Conservation (phyloP, 148 eudicot species). For the Cornus florida region DNA sequence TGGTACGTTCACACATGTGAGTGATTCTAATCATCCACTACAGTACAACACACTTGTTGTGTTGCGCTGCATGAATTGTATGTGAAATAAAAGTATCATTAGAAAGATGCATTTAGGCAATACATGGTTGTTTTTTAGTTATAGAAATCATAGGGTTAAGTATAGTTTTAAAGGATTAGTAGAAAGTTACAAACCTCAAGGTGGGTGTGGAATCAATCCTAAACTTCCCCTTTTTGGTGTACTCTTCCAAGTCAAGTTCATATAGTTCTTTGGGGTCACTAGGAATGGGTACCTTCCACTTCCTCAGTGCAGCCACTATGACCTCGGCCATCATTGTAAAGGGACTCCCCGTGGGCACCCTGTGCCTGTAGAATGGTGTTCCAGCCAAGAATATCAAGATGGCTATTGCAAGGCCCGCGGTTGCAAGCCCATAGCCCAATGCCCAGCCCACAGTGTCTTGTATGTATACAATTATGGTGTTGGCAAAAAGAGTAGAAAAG, state of each 20-base stretch:
- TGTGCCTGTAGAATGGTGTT: constrained; percentile 19
- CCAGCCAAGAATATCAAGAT: constrained; percentile 18
- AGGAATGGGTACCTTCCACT: constrained; percentile 14
- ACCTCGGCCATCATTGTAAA: constrained; percentile 27
- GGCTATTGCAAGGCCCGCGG: constrained; percentile 11
- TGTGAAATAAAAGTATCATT: no score
- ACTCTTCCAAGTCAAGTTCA: constrained; percentile 23
- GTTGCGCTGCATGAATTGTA: no score
- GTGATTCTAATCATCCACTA: no score
- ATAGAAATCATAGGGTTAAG: no score
- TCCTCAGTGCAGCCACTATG: constrained; percentile 22
- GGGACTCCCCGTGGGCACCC: constrained; percentile 19
- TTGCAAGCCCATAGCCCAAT: constrained; percentile 19
- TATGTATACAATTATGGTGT: constrained; percentile 23
- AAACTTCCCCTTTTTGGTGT: constrained; percentile 17
- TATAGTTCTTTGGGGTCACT: constrained; percentile 19
- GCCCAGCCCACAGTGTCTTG: constrained; percentile 30
- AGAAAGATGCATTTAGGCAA: no score
- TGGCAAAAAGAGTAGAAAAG: constrained; percentile 20
- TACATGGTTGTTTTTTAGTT: no score
- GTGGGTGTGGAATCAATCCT: constrained; percentile 24
- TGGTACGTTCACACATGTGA: no score
- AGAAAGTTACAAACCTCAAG: constrained; percentile 11
- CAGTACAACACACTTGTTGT: no score
- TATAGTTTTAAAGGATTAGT: no score